phyloP scores from a whole-genome alignment of 306 rosid species.

The Fagus crenata region DNA sequence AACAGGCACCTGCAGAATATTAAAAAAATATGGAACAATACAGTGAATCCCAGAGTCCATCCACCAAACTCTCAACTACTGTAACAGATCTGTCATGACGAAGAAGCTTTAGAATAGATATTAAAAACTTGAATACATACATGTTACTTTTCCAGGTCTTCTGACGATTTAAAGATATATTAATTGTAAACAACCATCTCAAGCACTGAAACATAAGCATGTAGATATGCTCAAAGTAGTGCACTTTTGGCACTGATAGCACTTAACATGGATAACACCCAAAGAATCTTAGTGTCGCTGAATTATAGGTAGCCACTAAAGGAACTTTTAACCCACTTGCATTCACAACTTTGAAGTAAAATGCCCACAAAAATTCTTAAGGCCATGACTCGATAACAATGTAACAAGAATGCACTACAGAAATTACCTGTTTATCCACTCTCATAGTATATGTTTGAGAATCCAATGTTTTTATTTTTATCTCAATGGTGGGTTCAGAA shows the following conservation, averaged over 20 bases:
- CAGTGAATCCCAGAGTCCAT: not conserved
- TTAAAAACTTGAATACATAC: conserved; percentile 7
- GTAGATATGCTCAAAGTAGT: not conserved
- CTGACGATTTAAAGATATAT: conserved; percentile 4
- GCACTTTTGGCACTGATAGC: conserved; percentile 11
- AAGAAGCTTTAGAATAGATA: conserved; percentile 24
- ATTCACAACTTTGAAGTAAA: conserved; percentile 1
- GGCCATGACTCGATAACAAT: not conserved
- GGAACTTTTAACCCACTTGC: not conserved
- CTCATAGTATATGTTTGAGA: conserved; percentile 84
- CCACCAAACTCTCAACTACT: conserved; percentile 5
- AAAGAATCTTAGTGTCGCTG: not conserved
- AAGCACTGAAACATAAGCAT: conserved; percentile 25
- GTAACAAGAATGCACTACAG: conserved; percentile 8
- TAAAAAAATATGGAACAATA: conserved; percentile 14
- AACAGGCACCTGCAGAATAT: conserved; percentile 80
- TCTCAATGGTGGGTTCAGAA: conserved; percentile 80
- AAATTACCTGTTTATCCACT: conserved; percentile 91
- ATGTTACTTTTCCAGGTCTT: conserved; percentile 13
- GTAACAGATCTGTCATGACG: conserved; percentile 13
- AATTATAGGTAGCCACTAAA: not conserved
- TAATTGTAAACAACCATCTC: conserved; percentile 9
- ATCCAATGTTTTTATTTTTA: conserved; percentile 90
- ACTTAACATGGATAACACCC: conserved; percentile 2
- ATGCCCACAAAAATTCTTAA: not conserved